Evolutionary conservation across 2,329 filamentous ascomycete genomes (phyloP), one percentile per base, ranked within the genome.

Genomic region (Neonectria hederae): DNA sequence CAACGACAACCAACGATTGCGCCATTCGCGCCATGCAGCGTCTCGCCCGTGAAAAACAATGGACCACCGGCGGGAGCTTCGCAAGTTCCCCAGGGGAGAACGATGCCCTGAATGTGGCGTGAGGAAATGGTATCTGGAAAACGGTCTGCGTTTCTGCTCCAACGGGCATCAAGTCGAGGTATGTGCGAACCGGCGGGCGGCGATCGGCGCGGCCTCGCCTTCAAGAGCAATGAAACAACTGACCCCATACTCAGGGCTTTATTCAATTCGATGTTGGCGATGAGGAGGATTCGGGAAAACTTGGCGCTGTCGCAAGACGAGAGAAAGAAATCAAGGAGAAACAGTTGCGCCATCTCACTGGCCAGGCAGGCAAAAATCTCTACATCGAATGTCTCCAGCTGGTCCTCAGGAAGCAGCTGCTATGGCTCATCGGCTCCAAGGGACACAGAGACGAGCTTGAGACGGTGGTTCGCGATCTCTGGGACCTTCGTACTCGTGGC

Each of bases 311-410:
- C 45, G 74, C 81, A 17, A 84, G 86, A 62, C 86, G 84, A 65
- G 86, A 88, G 76, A 90, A 86, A 67, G 87, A 88, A 72, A 77
- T 80, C 24, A 82, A 82, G 56, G 82, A 87, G 73, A 87, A 83
- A 52, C 80, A 84, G 51, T 83, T 82, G 52, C 82, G 82, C 63
- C 85, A 90, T 74, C 82, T 92, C 54, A 77, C 77, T 6, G 94
- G 94, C 45, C 83, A 87, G 51, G 85, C 88, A 57, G 95, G 91
- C 14, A 88, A 89, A 68, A 88, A 91, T 67, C 86, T 97, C 24
- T 97, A 92, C 76, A 83, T 98, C 38, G 91, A 97, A 76, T 91
- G 89, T 67, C 87, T 97, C 63, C 95, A 98, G 78, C 83, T 97
- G 32, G 86, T 98, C 52, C 81, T 99, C 28, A 89, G 94, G 76